Base-by-base conservation (phyloP, 2,329 filamentous ascomycete genomes). In the Cladophialophora carrionii region DNA sequence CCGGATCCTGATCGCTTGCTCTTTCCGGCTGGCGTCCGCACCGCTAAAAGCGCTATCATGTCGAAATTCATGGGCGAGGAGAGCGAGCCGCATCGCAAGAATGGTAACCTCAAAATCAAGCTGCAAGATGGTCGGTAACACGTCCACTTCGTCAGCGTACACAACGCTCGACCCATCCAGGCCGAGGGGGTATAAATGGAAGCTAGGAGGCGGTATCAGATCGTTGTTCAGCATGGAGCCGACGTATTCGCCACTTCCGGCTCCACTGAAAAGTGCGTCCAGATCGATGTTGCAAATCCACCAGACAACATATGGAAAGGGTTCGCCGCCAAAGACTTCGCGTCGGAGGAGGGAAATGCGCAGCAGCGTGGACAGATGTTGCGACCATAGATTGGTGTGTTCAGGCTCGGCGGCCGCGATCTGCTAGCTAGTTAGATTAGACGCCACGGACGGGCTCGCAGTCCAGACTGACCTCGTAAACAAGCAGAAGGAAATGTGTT, bases 401-500 rank as follows among this genome's bases (percentile, higher is more conserved):
- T 78, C 77, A 22, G 77, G 75, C 66, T 81, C 80, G 6, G 79
- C 78, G 24, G 78, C 79, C 24, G 80, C 78, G 65, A 83, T 79
- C 79, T 82, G 48, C 37, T 48, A 56, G 61, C 74, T 73, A 60
- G 68, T 57, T 26, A 56, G 31, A 26, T 26, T 53, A 4, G 14
- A 43, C 26, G 37, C 31, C 32, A 34, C 7, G 26, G 14, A 14
- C 10, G 41, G 17, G 6, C 26, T n/a, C 24, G 34, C 4, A 62
- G 51, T 48, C 7, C 10, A 20, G 24, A 41, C 77, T 73, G 65
- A 85, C 82, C 75, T 86, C 84, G 71, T 86, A 86, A 22, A 86
- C 74, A 34, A 86, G 78, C 7, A 87, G 78, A 3, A 87, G 74
- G 66, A 85, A 85, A 72, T 87, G 84, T 1, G 83, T 82, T 31